Evolutionary conservation across 257 asterid genomes (phyloP).

Genomic region (Forsythia suspensa): DNA sequence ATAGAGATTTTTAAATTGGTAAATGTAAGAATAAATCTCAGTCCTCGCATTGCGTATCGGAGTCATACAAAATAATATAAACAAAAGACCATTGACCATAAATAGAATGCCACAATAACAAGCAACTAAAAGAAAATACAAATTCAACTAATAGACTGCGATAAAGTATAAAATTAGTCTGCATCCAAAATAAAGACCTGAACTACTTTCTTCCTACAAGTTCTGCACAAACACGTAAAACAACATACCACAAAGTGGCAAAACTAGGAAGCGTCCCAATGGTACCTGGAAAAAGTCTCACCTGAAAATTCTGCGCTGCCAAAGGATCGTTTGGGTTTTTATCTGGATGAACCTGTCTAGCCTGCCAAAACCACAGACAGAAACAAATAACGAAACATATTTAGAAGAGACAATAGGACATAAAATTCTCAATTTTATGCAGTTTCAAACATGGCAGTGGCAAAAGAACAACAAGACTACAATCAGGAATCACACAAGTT

Average conservation of each 20-base stretch:
- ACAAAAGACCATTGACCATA: background rate
- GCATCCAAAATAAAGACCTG: constrained; percentile 4
- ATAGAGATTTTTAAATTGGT: background rate
- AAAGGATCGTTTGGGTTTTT: constrained; percentile 94
- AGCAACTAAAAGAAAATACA: background rate
- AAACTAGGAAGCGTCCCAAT: background rate
- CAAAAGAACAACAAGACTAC: constrained; percentile 2
- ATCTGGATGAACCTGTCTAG: constrained; percentile 99
- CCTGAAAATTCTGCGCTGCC: constrained; percentile 98
- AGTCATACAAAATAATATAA: background rate
- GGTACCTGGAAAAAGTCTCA: constrained; percentile 12
- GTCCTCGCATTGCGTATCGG: background rate
- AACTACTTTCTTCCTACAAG: background rate
- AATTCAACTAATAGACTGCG: background rate
- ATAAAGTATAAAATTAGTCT: background rate
- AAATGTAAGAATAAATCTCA: background rate
- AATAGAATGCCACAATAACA: background rate
- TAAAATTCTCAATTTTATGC: constrained; percentile 3
- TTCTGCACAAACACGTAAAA: constrained; percentile 12
- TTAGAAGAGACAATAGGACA: background rate
- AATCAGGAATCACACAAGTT: constrained; percentile 11
- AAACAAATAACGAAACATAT: background rate
- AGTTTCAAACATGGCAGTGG: background rate
- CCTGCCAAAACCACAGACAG: constrained; percentile 48
- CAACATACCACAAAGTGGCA: constrained; percentile 10